A percentile compares a stretch with the other conserved stretches of the same genome.
These are phyloP conservation scores for Fusarium sp. DNA, from an alignment of 2,329 filamentous ascomycete species.

Conservation along the genomic window DNA sequence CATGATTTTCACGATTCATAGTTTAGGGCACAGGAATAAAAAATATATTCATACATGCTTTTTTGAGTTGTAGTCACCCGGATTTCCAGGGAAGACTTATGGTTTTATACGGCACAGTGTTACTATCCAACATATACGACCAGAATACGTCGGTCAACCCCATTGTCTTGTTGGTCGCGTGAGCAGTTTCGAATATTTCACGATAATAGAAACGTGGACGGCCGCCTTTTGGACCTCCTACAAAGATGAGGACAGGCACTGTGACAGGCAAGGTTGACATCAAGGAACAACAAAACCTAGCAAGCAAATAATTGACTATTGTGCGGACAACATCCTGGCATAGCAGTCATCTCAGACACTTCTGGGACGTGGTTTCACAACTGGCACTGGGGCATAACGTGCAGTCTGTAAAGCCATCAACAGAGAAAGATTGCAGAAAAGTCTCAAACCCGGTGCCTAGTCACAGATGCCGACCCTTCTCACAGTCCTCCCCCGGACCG, in stretches of 20 bases:
- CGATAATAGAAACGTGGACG: background rate
- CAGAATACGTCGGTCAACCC: background rate
- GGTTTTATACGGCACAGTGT: background rate
- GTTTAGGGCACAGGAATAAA: slow-evolving; percentile 20
- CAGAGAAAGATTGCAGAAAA: background rate
- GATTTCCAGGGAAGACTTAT: background rate
- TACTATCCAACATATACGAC: background rate
- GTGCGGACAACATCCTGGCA: background rate
- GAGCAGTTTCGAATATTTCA: background rate
- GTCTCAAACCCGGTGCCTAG: background rate
- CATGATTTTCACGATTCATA: slow-evolving; percentile 19
- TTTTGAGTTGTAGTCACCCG: background rate
- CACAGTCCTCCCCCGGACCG: slow-evolving; percentile 22
- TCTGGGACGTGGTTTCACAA: background rate
- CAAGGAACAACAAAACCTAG: background rate
- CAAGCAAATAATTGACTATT: background rate
- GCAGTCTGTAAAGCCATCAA: background rate
- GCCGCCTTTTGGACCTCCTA: background rate
- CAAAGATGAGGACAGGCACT: background rate
- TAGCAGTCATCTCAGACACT: background rate
- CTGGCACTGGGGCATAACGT: background rate
- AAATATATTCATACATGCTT: background rate
- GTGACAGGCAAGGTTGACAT: background rate
- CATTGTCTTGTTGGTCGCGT: slow-evolving; percentile 9
- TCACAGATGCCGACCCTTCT: background rate